Percentiles rank a stretch among this genome's conserved stretches.
Evolutionary conservation across 192 early-diverging fungal species (phyloP).

Genomic region (Irineochytrium annulatum): DNA sequence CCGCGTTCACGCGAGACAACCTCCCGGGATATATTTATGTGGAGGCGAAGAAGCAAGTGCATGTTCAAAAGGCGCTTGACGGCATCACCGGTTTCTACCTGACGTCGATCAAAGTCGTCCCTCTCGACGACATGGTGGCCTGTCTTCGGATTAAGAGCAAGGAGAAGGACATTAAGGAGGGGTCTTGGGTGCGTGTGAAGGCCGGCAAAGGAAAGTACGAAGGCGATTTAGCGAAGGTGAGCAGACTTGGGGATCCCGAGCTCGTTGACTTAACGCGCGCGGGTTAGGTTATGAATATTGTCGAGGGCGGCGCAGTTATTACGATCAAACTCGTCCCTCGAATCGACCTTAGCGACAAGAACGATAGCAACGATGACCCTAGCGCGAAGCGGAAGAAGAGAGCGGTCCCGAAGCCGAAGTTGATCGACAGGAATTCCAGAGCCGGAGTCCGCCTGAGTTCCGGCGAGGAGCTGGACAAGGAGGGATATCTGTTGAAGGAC

Average conservation of each 20-base stretch:
- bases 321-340: slow-evolving; percentile 38
- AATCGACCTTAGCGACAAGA: slow-evolving; percentile 9
- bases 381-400: slow-evolving; percentile 62
- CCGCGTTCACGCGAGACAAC: slow-evolving; percentile 78
- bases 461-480: slow-evolving; percentile 40
- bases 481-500: slow-evolving; percentile 83
- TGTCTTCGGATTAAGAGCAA: slow-evolving; percentile 74
- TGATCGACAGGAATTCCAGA: no score
- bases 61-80: slow-evolving; percentile 74
- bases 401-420: slow-evolving; percentile 48
- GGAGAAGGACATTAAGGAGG: slow-evolving; percentile 54
- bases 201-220: slow-evolving; percentile 91
- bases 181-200: slow-evolving; percentile 84
- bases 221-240: slow-evolving; percentile 87
- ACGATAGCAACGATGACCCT: background rate
- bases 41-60: slow-evolving; percentile 73
- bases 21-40: slow-evolving; percentile 89
- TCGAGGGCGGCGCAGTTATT: slow-evolving; percentile 25
- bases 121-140: slow-evolving; percentile 88
- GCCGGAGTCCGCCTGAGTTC: no score
- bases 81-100: slow-evolving; percentile 76
- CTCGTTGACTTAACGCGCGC: background rate
- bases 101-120: slow-evolving; percentile 70
- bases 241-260: background rate
- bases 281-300: slow-evolving; percentile 28